Evolutionary conservation across 768 basidiomycete species (phyloP), one percentile per base, ranked within the genome.

Genomic region (Lyophyllum semitale): DNA sequence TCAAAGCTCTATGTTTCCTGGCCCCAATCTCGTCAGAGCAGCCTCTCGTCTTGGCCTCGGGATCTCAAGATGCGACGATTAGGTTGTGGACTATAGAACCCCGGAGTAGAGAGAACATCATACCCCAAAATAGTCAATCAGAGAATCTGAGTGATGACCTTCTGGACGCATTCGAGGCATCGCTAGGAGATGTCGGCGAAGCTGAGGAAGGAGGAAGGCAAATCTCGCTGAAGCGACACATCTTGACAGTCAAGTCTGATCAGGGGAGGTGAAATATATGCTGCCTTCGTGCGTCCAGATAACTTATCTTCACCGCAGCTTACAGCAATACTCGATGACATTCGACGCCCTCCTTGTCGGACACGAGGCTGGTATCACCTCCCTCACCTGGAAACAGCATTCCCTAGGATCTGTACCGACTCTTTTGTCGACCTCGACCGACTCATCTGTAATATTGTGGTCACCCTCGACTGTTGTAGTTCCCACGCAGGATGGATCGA

Each of bases 361-460:
- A n/a, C 97, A 99, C 64, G 97, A 99, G 74, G 90, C 89, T 6
- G 91, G 91, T 25, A 76, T 99, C 25, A 97, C 96, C 0, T 90
- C 88, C 29, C 68, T 98, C n/a, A 76, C 85, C 30, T 99, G 95
- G 94, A 79, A 87, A 11, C 84, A 88, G 22, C 35, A 51, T 13
- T 32, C 56, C 7, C 42, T 60, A 1, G 29, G 58, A 6, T 64
- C 72, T 12, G 59, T 62, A 1, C 78, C 79, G 3, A 86, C 84
- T 0, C 79, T 98, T 6, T 77, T 98, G n/a, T 95, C 95, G 11
- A 89, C 93, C 5, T 96, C 97, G 0, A 89, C 92, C 1, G 97
- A 99, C 70, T 96, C 95, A 18, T 98, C 95, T 8, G 68, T 98
- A 25, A 98, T 98, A 56, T 71, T 98, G 49, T 99, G 97, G 97